phyloP scores from a whole-genome alignment of 768 basidiomycete genomes.

The Tulasnella sp. region DNA sequence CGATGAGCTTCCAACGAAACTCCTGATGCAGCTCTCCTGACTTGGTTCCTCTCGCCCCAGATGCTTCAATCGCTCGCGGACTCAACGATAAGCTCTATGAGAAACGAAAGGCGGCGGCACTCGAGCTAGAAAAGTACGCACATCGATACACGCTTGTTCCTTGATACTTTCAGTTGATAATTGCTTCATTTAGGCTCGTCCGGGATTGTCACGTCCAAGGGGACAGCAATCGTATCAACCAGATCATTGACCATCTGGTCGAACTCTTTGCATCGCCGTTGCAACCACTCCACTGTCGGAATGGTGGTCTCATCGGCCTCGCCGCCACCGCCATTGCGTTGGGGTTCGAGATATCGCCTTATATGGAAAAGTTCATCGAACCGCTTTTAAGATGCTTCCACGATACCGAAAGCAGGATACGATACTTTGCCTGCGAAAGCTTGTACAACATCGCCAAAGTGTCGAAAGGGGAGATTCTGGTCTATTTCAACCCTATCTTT shows the following conservation, averaged over 20 bases:
- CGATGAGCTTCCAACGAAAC: neutral
- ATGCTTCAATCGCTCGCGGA: constrained; percentile 63
- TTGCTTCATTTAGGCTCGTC: constrained; percentile 34
- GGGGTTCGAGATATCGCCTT: constrained; percentile 83
- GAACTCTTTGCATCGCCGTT: constrained; percentile 79
- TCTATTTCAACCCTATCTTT: constrained; percentile 98
- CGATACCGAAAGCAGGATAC: constrained; percentile 86
- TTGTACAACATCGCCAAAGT: constrained; percentile 97
- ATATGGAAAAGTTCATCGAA: constrained; percentile 86
- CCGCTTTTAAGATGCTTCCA: constrained; percentile 84
- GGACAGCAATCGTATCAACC: constrained; percentile 65
- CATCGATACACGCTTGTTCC: neutral
- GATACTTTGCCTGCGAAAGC: constrained; percentile 96
- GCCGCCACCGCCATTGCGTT: constrained; percentile 96
- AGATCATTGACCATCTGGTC: constrained; percentile 88
- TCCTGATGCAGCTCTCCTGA: constrained; percentile 1
- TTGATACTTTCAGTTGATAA: neutral
- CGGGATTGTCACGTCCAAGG: constrained; percentile 74
- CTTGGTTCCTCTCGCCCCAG: constrained; percentile 32
- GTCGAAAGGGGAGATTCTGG: constrained; percentile 89
- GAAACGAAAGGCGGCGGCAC: constrained; percentile 88
- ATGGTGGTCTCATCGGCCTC: constrained; percentile 90
- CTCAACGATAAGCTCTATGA: constrained; percentile 91
- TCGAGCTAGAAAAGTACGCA: constrained; percentile 84
- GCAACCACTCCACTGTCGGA: constrained; percentile 79